Percentiles rank a stretch among this genome's conserved stretches.
Evolutionary conservation across 495 filamentous ascomycete genomes (phyloP).

Genomic region (Oidiodendron maius): DNA sequence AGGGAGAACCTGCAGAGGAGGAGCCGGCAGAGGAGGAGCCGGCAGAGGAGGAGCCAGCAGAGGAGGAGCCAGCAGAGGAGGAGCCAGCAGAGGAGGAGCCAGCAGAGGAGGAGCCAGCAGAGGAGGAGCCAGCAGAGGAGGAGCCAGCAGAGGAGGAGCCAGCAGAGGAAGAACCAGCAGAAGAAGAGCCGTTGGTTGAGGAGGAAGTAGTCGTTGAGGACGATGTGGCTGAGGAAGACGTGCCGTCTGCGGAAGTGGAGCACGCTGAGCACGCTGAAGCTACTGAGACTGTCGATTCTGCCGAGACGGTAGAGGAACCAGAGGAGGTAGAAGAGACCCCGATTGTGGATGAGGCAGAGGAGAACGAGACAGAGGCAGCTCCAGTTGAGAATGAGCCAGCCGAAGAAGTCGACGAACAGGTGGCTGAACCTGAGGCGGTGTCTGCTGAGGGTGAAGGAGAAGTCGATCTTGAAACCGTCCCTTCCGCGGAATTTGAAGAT

Average conservation of each 20-base stretch:
- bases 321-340: slow-evolving; percentile 4
- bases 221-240: background rate
- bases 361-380: slow-evolving; percentile 6
- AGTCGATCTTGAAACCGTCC: background rate
- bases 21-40: background rate
- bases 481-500: slow-evolving; percentile 1
- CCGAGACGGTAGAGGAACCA: background rate
- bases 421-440: too few relatives aligned
- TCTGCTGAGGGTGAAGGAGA: slow-evolving; percentile 8
- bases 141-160: background rate
- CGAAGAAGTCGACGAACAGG: slow-evolving; percentile 1
- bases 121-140: background rate
- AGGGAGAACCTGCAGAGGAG: background rate
- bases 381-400: slow-evolving; percentile 4
- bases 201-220: background rate
- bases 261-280: background rate
- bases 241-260: too few relatives aligned
- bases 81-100: slow-evolving; percentile 18
- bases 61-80: background rate
- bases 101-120: slow-evolving; percentile 17
- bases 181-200: background rate
- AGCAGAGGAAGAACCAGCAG: background rate
- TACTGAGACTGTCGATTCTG: background rate
- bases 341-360: slow-evolving; percentile 6
- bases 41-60: background rate